These are phyloP conservation scores for Anthoceros angustus DNA, from an alignment of 225 moss, liverwort and hornwort species.

Conservation along the genomic window DNA sequence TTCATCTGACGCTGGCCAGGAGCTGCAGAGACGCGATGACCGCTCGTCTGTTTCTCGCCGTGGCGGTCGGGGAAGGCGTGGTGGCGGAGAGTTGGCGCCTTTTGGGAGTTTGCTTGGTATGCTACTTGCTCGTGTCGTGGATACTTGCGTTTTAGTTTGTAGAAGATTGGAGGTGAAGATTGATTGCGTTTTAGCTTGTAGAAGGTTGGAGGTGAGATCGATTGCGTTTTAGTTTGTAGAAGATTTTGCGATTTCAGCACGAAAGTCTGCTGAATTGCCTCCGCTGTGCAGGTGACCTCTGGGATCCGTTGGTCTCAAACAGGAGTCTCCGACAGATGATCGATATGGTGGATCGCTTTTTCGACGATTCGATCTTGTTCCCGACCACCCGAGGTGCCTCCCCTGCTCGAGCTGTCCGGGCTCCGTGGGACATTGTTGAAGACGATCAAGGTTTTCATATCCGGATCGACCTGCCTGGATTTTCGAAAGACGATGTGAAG, in stretches of 20 bases:
- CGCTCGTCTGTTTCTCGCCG: neutral
- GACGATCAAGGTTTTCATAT: constrained; percentile 1
- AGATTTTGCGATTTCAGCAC: neutral
- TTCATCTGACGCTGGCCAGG: neutral
- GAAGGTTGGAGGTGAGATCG: neutral
- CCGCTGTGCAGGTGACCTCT: neutral
- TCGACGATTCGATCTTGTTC: constrained; percentile 1
- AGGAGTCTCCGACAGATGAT: constrained; percentile 12
- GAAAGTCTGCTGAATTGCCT: neutral
- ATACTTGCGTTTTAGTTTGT: neutral
- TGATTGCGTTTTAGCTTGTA: neutral
- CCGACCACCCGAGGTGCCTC: neutral
- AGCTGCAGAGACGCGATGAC: neutral
- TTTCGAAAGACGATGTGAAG: constrained; percentile 11
- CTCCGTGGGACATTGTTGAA: constrained; percentile 15
- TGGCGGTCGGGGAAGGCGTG: neutral
- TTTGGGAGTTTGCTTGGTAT: neutral
- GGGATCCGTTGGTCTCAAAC: constrained; percentile 1
- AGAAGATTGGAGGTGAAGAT: neutral
- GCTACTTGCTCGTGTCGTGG: neutral
- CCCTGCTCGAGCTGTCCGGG: neutral
- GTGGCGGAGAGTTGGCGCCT: neutral
- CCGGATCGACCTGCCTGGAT: constrained; percentile 13
- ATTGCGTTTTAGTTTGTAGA: neutral
- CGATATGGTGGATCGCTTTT: constrained; percentile 9